These are phyloP conservation scores for Cryphonectria japonica DNA, from an alignment of 2,329 filamentous ascomycete species.

Conservation along the genomic window DNA sequence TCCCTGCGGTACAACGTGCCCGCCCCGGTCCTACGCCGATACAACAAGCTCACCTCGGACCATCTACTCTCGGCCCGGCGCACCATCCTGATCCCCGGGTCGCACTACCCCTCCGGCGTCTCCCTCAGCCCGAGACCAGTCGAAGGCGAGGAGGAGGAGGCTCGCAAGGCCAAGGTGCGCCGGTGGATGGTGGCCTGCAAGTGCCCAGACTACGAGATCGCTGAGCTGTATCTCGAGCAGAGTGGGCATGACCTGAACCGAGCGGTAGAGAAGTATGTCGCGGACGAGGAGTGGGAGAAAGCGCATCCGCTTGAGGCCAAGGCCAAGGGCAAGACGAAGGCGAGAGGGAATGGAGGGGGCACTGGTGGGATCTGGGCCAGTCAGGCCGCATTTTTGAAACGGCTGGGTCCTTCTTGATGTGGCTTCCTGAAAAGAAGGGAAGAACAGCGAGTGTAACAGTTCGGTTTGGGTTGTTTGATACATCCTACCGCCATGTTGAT, in stretches of 20 bases:
- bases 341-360: neutral
- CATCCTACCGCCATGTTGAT: conserved; percentile 13
- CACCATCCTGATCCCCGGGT: conserved; percentile 72
- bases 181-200: conserved; percentile 82
- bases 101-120: conserved; percentile 54
- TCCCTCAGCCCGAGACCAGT: conserved; percentile 68
- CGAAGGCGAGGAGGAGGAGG: conserved; percentile 76
- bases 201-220: conserved; percentile 75
- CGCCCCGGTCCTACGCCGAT: conserved; percentile 60
- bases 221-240: conserved; percentile 75
- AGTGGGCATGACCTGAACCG: conserved; percentile 66
- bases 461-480: conserved; percentile 6
- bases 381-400: conserved; percentile 27
- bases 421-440: neutral
- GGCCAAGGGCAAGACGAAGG: conserved; percentile 35
- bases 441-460: conserved; percentile 10
- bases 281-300: conserved; percentile 77
- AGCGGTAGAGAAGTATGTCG: conserved; percentile 67
- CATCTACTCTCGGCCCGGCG: conserved; percentile 70
- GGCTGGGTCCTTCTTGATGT: conserved; percentile 17
- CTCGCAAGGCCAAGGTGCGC: conserved; percentile 69
- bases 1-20: conserved; percentile 75
- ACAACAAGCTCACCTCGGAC: conserved; percentile 73
- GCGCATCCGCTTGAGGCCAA: conserved; percentile 60
- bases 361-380: conserved; percentile 25